Percentiles rank a stretch among this genome's conserved stretches.
Conservation (phyloP, 192 early-diverging fungal genomes). For the Gamsiella multidivaricata region DNA sequence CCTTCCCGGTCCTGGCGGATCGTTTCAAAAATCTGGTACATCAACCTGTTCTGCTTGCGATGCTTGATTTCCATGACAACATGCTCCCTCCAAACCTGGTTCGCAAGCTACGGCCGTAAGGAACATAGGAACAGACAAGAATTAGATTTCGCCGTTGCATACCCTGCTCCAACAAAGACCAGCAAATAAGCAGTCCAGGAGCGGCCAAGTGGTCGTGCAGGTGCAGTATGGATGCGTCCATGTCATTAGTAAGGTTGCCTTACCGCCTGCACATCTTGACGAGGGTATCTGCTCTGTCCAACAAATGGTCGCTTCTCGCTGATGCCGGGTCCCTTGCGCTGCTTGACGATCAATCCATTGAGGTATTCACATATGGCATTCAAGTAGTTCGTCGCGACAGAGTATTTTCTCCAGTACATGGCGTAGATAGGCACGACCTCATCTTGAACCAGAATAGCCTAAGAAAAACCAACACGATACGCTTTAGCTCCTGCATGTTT, state of each 20-base stretch:
- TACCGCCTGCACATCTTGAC: slow-evolving; percentile 76
- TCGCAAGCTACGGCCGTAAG: slow-evolving; percentile 66
- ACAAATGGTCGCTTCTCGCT: slow-evolving; percentile 53
- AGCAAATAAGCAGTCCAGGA: no score
- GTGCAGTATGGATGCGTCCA: slow-evolving; percentile 17
- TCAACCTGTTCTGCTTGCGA: slow-evolving; percentile 68
- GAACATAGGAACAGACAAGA: not conserved
- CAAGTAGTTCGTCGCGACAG: slow-evolving; percentile 66
- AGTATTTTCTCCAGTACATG: slow-evolving; percentile 72
- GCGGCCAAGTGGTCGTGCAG: not conserved
- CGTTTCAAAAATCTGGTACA: slow-evolving; percentile 76
- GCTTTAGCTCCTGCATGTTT: not conserved
- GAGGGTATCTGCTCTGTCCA: slow-evolving; percentile 60
- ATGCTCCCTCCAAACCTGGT: slow-evolving; percentile 77
- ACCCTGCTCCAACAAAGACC: no score
- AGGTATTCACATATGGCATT: slow-evolving; percentile 78
- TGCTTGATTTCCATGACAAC: slow-evolving; percentile 70
- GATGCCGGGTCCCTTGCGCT: slow-evolving; percentile 40
- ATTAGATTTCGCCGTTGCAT: not conserved
- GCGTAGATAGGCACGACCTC: slow-evolving; percentile 78
- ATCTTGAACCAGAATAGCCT: slow-evolving; percentile 72
- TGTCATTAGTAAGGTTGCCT: slow-evolving; percentile 14
- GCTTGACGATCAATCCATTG: slow-evolving; percentile 66
- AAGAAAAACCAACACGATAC: not conserved
- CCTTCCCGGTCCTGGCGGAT: slow-evolving; percentile 78